Percentiles rank a stretch among this genome's conserved stretches.
These are phyloP conservation scores for Talaromyces trachyspermus DNA, from an alignment of 495 filamentous ascomycete species.

Conservation along the genomic window DNA sequence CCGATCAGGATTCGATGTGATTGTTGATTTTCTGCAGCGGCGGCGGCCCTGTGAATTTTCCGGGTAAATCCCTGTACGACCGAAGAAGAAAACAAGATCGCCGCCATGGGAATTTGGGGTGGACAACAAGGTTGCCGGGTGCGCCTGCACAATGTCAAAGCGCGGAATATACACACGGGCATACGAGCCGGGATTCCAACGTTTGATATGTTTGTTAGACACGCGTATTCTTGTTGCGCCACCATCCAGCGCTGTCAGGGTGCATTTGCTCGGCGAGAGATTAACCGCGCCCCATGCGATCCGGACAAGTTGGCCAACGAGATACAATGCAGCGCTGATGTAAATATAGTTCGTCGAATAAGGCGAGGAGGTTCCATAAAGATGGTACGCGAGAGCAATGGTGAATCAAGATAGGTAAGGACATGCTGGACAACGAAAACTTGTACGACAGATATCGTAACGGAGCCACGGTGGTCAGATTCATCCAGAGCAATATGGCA, in stretches of 20 bases:
- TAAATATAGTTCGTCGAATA: neutral
- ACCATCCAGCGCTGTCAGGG: neutral
- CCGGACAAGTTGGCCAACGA: neutral
- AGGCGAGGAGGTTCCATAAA: neutral
- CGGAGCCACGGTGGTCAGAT: constrained; percentile 58
- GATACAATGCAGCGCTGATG: neutral
- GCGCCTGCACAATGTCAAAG: constrained; percentile 11
- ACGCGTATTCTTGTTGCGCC: constrained; percentile 8
- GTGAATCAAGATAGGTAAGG: constrained; percentile 57
- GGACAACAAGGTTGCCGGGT: constrained; percentile 12
- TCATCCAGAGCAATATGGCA: constrained; percentile 63
- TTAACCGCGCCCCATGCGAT: neutral
- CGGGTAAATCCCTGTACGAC: neutral
- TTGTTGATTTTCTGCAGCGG: constrained; percentile 8
- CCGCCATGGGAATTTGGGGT: constrained; percentile 10
- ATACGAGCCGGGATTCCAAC: constrained; percentile 10
- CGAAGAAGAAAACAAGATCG: constrained; percentile 10
- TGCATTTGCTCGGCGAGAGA: neutral
- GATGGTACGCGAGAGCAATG: constrained; percentile 38
- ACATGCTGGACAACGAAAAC: constrained; percentile 79
- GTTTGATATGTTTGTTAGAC: constrained; percentile 4
- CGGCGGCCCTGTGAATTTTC: neutral
- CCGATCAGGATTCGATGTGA: constrained; percentile 27
- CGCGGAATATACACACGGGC: constrained; percentile 9
- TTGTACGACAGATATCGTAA: constrained; percentile 65